Conservation (phyloP, 1,284 basidiomycete genomes). For the Irpex rosettiformis region DNA sequence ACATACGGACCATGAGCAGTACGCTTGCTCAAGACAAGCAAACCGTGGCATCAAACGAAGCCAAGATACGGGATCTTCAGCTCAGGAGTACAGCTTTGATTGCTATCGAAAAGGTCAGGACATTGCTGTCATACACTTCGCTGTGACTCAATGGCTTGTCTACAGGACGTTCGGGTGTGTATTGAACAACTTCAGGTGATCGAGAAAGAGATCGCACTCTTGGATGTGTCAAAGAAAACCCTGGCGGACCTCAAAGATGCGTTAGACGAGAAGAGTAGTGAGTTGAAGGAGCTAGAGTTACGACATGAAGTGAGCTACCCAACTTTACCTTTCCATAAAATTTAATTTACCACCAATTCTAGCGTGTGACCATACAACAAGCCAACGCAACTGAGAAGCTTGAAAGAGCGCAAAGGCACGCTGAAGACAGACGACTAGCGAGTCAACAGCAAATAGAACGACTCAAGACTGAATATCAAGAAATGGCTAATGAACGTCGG, state of each 20-base stretch:
- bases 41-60: conserved; percentile 56
- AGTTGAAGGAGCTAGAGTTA: conserved; percentile 63
- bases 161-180: conserved; percentile 63
- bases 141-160: not conserved
- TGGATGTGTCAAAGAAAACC: conserved; percentile 62
- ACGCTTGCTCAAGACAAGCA: conserved; percentile 62
- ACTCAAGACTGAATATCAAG: conserved; percentile 71
- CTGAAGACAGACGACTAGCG: conserved; percentile 67
- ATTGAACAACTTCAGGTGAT: conserved; percentile 69
- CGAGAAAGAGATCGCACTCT: conserved; percentile 61
- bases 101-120: conserved; percentile 68
- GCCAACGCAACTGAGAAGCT: conserved; percentile 76
- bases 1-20: conserved; percentile 68
- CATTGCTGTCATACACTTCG: not conserved
- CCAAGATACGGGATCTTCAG: conserved; percentile 72
- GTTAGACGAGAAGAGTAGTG: conserved; percentile 67
- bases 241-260: conserved; percentile 62
- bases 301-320: conserved; percentile 54
- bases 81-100: conserved; percentile 67
- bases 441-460: conserved; percentile 68
- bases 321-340: conserved; percentile 1
- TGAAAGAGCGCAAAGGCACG: conserved; percentile 68
- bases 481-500: conserved; percentile 68
- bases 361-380: conserved; percentile 76
- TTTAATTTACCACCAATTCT: conserved; percentile 1